A percentile compares a stretch with the other conserved stretches of the same genome.
These are phyloP conservation scores for Podospora sp. DNA, from an alignment of 495 filamentous ascomycete genomes.

Conservation along the genomic window DNA sequence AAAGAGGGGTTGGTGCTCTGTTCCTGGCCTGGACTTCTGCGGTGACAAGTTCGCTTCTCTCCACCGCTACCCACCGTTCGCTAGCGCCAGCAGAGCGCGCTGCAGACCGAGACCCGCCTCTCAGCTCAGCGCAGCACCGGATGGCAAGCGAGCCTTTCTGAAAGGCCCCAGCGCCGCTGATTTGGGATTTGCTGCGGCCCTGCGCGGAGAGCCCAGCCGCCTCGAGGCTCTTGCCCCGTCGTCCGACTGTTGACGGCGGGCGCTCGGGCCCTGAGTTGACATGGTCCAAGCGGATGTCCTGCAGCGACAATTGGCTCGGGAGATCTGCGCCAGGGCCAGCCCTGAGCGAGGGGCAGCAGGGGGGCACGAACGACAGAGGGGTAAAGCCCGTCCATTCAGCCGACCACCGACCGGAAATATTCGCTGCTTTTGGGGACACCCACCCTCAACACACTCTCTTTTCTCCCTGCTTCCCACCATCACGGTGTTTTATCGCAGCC, in stretches of 20 bases:
- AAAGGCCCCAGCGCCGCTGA: background rate
- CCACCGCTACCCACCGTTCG: background rate
- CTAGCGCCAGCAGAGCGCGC: background rate
- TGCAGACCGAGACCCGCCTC: background rate
- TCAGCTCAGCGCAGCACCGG: background rate
- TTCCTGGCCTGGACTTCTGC: background rate
- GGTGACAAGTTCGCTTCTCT: background rate
- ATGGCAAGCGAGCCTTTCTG: background rate
- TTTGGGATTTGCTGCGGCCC: background rate
- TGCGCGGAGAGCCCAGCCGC: background rate
- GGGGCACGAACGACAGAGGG: background rate
- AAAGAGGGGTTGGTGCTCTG: background rate
- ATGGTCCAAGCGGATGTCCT: slow-evolving; percentile 3
- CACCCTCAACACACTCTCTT: background rate
- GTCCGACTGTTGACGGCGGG: background rate
- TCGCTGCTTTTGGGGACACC: background rate
- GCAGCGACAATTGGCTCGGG: slow-evolving; percentile 3
- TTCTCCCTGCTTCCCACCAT: background rate
- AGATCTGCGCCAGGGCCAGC: slow-evolving; percentile 8
- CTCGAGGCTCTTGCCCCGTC: background rate
- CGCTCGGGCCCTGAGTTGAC: background rate
- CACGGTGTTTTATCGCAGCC: background rate
- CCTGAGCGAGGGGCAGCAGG: background rate
- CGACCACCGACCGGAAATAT: background rate
- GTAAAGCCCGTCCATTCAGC: background rate